A percentile compares a stretch with the other conserved stretches of the same genome.
Conservation (phyloP, 1,284 basidiomycete species). For the Leccinum pachyderme region DNA sequence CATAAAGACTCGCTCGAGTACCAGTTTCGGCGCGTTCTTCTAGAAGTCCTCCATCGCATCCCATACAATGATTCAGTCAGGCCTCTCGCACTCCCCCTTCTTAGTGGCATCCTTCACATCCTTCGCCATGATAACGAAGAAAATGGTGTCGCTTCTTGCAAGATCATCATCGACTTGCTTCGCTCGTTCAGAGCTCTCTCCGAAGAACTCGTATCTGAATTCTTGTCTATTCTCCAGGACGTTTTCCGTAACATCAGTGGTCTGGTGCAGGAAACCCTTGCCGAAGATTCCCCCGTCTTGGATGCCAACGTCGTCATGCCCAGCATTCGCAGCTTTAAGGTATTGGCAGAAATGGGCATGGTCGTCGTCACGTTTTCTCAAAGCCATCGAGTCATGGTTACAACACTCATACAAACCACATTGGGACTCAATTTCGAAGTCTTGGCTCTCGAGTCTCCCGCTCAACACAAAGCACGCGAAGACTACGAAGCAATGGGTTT, state of each 20-base stretch:
- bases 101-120: slow-evolving; percentile 77
- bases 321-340: slow-evolving; percentile 90
- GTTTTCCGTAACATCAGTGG: slow-evolving; percentile 76
- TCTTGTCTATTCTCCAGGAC: slow-evolving; percentile 76
- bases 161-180: slow-evolving; percentile 85
- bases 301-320: slow-evolving; percentile 61
- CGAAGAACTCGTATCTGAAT: slow-evolving; percentile 79
- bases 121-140: slow-evolving; percentile 96
- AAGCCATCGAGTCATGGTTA: slow-evolving; percentile 67
- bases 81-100: slow-evolving; percentile 68
- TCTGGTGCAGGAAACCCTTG: slow-evolving; percentile 78
- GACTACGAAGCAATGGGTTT: slow-evolving; percentile 73
- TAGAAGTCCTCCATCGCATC: slow-evolving; percentile 88
- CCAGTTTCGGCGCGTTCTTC: slow-evolving; percentile 80
- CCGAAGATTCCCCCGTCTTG: slow-evolving; percentile 54
- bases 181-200: slow-evolving; percentile 70
- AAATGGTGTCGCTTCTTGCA: slow-evolving; percentile 89
- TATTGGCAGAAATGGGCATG: slow-evolving; percentile 92
- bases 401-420: slow-evolving; percentile 71
- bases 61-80: slow-evolving; percentile 81
- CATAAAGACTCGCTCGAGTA: slow-evolving; percentile 81
- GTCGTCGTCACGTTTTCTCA: slow-evolving; percentile 92
- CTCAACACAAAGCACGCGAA: slow-evolving; percentile 82
- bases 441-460: slow-evolving; percentile 80
- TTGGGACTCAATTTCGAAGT: slow-evolving; percentile 76